Percentiles rank a stretch among this genome's conserved stretches.
Evolutionary conservation across 2,329 filamentous ascomycete species (phyloP).

Genomic region (Monilinia polystroma): DNA sequence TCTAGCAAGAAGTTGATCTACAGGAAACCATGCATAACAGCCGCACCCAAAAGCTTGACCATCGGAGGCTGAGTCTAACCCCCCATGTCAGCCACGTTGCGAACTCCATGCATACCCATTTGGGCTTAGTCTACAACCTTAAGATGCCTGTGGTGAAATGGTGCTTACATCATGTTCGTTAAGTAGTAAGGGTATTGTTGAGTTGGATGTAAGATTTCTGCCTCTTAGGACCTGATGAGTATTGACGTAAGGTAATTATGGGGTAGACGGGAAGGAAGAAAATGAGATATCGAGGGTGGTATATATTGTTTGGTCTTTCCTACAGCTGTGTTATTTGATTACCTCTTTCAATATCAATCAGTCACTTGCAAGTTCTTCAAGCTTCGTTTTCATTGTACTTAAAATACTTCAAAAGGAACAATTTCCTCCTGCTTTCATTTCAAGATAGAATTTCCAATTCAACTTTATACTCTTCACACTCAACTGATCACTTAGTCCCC

Average conservation of each 20-base stretch:
- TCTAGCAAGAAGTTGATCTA: slow-evolving; percentile 5
- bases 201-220: background rate
- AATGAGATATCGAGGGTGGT: background rate
- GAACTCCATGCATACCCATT: slow-evolving; percentile 12
- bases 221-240: too few relatives aligned
- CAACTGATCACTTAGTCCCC: background rate
- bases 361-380: background rate
- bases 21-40: background rate
- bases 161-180: background rate
- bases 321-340: background rate
- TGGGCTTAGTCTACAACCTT: background rate
- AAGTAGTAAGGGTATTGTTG: background rate
- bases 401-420: background rate
- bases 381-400: background rate
- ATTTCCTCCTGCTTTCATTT: background rate
- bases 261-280: background rate
- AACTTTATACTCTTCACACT: background rate
- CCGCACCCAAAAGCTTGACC: background rate
- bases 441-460: too few relatives aligned
- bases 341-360: background rate
- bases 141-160: background rate
- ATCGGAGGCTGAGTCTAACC: slow-evolving; percentile 10
- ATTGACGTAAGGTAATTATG: background rate
- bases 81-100: slow-evolving; percentile 9
- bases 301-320: slow-evolving; percentile 3